Conservation (phyloP, 805 yeast genomes). For the Sugiyamaella lignohabitans region DNA sequence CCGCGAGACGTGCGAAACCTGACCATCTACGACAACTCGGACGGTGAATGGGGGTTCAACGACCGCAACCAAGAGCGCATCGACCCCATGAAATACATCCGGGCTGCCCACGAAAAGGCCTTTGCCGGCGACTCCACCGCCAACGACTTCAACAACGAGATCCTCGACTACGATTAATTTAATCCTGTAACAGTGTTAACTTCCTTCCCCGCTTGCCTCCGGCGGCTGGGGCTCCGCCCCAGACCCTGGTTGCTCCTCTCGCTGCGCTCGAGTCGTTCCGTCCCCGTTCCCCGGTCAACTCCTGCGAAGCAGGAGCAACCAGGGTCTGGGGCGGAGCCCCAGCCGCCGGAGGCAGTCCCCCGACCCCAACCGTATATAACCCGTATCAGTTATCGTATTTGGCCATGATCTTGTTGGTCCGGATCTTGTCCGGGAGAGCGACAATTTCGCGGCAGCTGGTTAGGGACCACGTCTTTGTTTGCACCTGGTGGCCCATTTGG, state of each 20-base stretch:
- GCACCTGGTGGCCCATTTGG: background rate
- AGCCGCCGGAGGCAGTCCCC: too few relatives aligned
- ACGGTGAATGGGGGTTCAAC: slow-evolving; percentile 9
- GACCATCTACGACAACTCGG: slow-evolving; percentile 10
- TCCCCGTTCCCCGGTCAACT: too few relatives aligned
- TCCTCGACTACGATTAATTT: slow-evolving; percentile 6
- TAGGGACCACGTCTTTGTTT: background rate
- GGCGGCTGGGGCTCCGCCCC: background rate
- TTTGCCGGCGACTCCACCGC: slow-evolving; percentile 6
- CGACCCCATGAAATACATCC: slow-evolving; percentile 5
- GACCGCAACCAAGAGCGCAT: slow-evolving; percentile 4
- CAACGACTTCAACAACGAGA: slow-evolving; percentile 5
- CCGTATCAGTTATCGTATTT: too few relatives aligned
- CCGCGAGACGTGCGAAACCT: slow-evolving; percentile 8
- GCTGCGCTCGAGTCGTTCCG: background rate
- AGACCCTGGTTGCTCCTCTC: background rate
- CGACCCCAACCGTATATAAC: too few relatives aligned
- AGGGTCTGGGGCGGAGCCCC: too few relatives aligned
- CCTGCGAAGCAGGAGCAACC: too few relatives aligned
- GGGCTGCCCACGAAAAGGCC: slow-evolving; percentile 9
- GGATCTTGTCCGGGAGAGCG: background rate
- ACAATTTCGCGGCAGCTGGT: background rate
- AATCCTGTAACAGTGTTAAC: background rate
- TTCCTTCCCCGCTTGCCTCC: background rate
- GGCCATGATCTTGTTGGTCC: background rate